Conservation (phyloP, 257 asterid genomes). For the Salvia hispanica region DNA sequence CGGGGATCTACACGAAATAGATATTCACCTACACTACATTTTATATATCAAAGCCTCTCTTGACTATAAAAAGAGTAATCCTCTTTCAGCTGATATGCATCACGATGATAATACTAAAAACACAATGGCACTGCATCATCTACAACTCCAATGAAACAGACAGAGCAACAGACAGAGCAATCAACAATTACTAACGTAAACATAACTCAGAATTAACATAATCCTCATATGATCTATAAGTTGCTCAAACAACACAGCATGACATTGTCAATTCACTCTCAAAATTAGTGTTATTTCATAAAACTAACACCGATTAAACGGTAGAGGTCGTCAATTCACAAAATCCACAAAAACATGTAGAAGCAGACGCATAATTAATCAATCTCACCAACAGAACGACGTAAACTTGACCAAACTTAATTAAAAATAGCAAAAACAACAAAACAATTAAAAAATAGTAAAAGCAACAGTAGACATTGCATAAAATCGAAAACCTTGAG, state of each 20-base stretch:
- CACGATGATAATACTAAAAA: not conserved
- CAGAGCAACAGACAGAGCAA: not conserved
- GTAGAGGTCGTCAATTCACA: not conserved
- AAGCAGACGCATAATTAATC: not conserved
- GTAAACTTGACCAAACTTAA: not conserved
- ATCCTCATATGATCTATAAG: not conserved
- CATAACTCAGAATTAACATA: not conserved
- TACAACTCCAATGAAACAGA: not conserved
- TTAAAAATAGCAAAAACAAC: not conserved
- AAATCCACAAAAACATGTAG: not conserved
- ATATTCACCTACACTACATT: not conserved
- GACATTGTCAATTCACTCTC: conserved; percentile 12
- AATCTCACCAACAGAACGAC: conserved; percentile 2
- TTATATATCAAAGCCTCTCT: not conserved
- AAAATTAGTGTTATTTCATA: not conserved
- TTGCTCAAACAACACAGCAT: not conserved
- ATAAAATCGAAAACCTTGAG: conserved; percentile 50
- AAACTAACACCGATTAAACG: not conserved
- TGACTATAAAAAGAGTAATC: too few species aligned
- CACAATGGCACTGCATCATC: not conserved
- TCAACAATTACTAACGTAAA: not conserved
- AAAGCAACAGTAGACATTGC: not conserved
- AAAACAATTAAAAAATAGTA: not conserved
- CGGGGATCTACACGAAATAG: conserved; percentile 5
- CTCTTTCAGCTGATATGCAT: not conserved